Base-by-base conservation (phyloP, 495 filamentous ascomycete genomes). In the Tuber borchii region DNA sequence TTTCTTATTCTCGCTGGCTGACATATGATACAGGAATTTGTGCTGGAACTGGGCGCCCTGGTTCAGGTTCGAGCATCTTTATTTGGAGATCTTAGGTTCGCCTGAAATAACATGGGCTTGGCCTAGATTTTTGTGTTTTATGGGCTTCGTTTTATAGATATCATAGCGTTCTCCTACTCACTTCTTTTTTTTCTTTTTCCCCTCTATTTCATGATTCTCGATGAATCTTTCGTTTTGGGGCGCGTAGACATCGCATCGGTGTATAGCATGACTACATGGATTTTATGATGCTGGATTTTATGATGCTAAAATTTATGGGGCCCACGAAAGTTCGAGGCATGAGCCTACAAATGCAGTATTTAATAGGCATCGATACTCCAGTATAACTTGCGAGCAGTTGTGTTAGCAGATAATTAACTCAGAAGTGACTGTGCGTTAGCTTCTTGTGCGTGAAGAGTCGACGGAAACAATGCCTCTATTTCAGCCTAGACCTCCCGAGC, bases 31-130 rank as follows among this genome's bases (percentile, higher is more conserved):
- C 86, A 91, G 83, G 93, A 96, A 78, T 99, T 99, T 83, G 84
- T 97, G 9, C 85, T 98, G 68, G 95, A 99, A 85, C 83, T 98
- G 48, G 91, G 93, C 4, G 95, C 94, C 14, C 84, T 97, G 80
- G 88, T 97, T 72, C 93, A 98, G 81, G 91, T 94, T 17, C 87
- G 95, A 72, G 93, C 93, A 3, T 92, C 90, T 71, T 80, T 98
- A 56, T 97, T 97, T 85, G 90, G 89, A 61, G 95, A 99, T 84
- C 91, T 97, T 16, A 90, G 88, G 73, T 93, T 91, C 86, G 86
- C 80, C 39, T 81, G 74, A 71, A 48, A 65, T 4, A 34, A 6
- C 56, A 6, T 70, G 75, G 71, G 69, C 26, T 37, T 68, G 69
- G 22, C 39, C 48, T 40, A 44, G n/a, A 4, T 42, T 42, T 42